phyloP scores from a whole-genome alignment of 345 rosid species.

The Corchorus capsularis region DNA sequence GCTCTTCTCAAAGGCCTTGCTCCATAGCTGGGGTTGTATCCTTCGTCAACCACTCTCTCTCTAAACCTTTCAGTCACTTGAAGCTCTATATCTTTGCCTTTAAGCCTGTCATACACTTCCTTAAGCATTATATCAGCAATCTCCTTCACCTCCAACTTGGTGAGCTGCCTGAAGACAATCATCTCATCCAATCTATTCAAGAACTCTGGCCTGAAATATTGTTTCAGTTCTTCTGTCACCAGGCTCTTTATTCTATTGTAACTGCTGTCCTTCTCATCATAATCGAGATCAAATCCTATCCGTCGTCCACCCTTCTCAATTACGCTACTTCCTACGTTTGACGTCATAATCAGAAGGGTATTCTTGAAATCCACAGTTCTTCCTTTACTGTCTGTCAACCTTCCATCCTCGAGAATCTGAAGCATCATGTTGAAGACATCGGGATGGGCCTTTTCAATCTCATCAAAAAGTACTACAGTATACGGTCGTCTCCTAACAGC shows the following conservation, averaged over 20 bases:
- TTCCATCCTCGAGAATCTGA: conserved; percentile 97
- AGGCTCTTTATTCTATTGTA: conserved; percentile 89
- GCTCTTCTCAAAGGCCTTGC: conserved; percentile 98
- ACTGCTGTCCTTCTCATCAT: conserved; percentile 92
- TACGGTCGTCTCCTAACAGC: conserved; percentile 97
- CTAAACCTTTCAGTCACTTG: conserved; percentile 92
- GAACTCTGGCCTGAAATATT: conserved; percentile 93
- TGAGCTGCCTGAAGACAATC: conserved; percentile 93
- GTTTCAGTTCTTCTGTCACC: conserved; percentile 91
- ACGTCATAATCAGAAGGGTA: conserved; percentile 96
- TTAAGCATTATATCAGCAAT: conserved; percentile 92
- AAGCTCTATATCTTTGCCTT: conserved; percentile 81
- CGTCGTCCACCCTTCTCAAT: conserved; percentile 92
- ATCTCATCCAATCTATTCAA: conserved; percentile 94
- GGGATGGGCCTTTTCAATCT: conserved; percentile 97
- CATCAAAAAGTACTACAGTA: conserved; percentile 89
- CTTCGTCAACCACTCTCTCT: conserved; percentile 94
- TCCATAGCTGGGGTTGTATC: conserved; percentile 93
- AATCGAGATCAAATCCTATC: conserved; percentile 89
- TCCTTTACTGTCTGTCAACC: conserved; percentile 97
- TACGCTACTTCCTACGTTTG: conserved; percentile 95
- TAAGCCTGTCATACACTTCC: conserved; percentile 81
- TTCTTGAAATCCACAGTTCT: conserved; percentile 97
- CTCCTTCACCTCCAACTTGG: conserved; percentile 89
- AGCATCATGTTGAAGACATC: conserved; percentile 99